phyloP scores from a whole-genome alignment of 2,329 filamentous ascomycete species.

The Ceratocystis huliohia region DNA sequence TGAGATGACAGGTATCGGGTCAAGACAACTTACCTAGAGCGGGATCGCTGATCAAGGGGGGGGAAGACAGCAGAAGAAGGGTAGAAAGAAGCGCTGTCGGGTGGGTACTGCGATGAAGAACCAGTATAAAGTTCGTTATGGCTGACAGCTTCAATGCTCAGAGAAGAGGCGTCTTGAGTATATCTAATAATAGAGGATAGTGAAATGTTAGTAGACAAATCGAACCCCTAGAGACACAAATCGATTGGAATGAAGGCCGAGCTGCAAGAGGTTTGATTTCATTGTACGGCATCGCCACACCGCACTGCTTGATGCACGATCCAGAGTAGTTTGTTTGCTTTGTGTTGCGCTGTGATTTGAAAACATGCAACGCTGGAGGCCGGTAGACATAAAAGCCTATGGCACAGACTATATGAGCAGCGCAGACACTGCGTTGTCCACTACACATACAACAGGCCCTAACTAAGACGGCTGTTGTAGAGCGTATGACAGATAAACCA shows the following conservation, averaged over 20 bases:
- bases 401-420: background rate
- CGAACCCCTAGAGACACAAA: constrained; percentile 7
- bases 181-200: constrained; percentile 33
- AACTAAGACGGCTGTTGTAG: constrained; percentile 3
- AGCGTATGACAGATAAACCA: constrained; percentile 12
- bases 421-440: background rate
- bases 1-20: background rate
- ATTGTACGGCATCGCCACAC: constrained; percentile 7
- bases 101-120: constrained; percentile 36
- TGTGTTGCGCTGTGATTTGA: background rate
- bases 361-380: background rate
- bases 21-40: constrained; percentile 38
- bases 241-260: constrained; percentile 7
- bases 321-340: background rate
- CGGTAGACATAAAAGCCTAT: background rate
- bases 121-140: constrained; percentile 40
- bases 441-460: background rate
- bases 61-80: constrained; percentile 36
- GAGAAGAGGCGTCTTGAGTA: constrained; percentile 41
- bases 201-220: constrained; percentile 19
- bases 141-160: constrained; percentile 37
- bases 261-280: background rate
- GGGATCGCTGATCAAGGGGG: constrained; percentile 41
- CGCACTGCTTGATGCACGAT: constrained; percentile 7
- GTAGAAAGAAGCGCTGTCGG: constrained; percentile 40